phyloP scores from a whole-genome alignment of 2,329 filamentous ascomycete species.

The Gyromitra esculenta region DNA sequence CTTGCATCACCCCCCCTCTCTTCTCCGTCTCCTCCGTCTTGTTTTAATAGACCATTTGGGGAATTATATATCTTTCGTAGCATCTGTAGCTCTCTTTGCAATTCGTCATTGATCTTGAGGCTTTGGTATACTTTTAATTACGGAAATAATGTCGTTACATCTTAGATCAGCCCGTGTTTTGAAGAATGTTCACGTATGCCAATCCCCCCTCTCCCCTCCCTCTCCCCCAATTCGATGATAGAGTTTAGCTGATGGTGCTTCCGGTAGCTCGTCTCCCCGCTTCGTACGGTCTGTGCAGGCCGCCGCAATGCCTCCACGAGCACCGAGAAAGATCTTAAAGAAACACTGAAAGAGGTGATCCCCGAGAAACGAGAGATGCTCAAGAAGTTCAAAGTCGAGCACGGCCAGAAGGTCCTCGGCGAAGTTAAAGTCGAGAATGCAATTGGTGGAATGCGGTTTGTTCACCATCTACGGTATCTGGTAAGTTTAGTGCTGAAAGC shows the following conservation, averaged over 20 bases:
- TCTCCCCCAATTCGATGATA: neutral
- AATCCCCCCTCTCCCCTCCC: neutral
- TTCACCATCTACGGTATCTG: too few relatives aligned
- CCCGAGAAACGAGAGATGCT: slow-evolving; percentile 92
- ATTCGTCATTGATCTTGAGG: neutral
- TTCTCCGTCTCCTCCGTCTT: neutral
- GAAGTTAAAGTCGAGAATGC: slow-evolving; percentile 94
- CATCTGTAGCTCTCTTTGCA: neutral
- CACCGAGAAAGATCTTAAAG: slow-evolving; percentile 86
- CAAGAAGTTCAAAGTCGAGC: slow-evolving; percentile 85
- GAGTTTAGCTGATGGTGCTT: neutral
- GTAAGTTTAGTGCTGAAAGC: neutral
- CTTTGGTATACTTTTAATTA: neutral
- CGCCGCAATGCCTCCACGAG: slow-evolving; percentile 49
- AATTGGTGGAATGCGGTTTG: slow-evolving; percentile 88
- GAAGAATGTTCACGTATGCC: slow-evolving; percentile 34
- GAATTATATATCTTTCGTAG: too few relatives aligned
- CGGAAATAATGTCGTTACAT: slow-evolving; percentile 14
- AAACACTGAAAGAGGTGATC: slow-evolving; percentile 82
- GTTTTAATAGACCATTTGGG: too few relatives aligned
- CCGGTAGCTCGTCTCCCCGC: slow-evolving; percentile 17
- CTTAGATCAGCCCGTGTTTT: slow-evolving; percentile 36
- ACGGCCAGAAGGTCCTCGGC: slow-evolving; percentile 82
- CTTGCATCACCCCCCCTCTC: slow-evolving; percentile 3
- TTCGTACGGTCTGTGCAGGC: slow-evolving; percentile 5